phyloP scores from a whole-genome alignment of 305 asterid species.

The Fraxinus baroniana region DNA sequence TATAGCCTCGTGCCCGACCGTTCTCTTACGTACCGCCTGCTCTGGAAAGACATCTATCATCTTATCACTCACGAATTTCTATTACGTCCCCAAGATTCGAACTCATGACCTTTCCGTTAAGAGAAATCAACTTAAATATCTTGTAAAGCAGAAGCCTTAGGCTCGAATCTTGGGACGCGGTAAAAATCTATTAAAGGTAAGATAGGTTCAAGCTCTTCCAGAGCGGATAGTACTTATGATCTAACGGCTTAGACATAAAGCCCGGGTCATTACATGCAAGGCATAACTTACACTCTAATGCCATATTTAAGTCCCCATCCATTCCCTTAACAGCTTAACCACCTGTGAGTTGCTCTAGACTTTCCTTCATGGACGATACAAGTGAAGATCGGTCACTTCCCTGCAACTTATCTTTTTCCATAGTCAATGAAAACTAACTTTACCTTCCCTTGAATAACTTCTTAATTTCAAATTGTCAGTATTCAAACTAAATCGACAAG shows the following conservation, averaged over 20 bases:
- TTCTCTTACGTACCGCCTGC: background rate
- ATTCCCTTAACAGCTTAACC: background rate
- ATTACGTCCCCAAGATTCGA: too few relatives aligned
- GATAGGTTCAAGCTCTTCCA: background rate
- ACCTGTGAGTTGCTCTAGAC: background rate
- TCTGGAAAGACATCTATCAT: background rate
- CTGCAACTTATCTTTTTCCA: background rate
- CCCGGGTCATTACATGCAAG: background rate
- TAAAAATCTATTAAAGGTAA: background rate
- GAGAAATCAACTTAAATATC: background rate
- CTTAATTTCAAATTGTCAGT: background rate
- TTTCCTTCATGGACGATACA: background rate
- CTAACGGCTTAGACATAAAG: background rate
- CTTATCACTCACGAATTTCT: background rate
- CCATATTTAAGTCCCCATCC: constrained; percentile 5
- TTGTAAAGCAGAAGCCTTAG: background rate
- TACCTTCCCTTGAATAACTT: background rate
- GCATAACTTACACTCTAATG: background rate
- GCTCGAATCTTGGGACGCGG: background rate
- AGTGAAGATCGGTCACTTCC: constrained; percentile 3
- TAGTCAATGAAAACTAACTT: background rate
- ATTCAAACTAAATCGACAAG: background rate
- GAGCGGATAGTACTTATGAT: background rate
- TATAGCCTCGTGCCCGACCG: background rate
- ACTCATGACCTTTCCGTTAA: too few relatives aligned